A percentile compares a stretch with the other conserved stretches of the same genome.
These are phyloP conservation scores for Rhizomucor miehei DNA, from an alignment of 371 early-diverging fungal species.

Conservation along the genomic window DNA sequence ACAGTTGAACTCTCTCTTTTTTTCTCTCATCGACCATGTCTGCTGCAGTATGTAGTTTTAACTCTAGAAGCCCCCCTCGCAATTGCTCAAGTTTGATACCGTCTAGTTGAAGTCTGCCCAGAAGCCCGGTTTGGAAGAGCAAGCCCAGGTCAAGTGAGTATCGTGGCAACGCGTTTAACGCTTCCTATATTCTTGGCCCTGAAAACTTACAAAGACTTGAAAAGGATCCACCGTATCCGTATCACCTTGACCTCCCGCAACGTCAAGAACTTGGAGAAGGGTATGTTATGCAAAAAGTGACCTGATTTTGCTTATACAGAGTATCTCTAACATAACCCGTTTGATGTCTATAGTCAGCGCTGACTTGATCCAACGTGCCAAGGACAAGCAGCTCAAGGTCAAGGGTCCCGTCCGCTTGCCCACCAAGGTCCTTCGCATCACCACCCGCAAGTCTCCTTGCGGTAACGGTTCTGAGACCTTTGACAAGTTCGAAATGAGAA, in stretches of 20 bases:
- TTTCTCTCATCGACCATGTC: too few species aligned
- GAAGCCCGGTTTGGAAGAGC: slow-evolving; percentile 62
- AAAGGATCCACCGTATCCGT: slow-evolving; percentile 88
- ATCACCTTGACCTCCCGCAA: slow-evolving; percentile 98
- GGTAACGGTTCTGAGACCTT: slow-evolving; percentile 99
- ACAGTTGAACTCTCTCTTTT: too few species aligned
- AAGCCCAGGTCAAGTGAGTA: slow-evolving; percentile 47
- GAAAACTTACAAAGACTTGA: too few species aligned
- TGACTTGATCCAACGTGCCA: slow-evolving; percentile 95
- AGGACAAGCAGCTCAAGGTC: slow-evolving; percentile 97
- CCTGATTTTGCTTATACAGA: too few species aligned
- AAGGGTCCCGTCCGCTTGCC: slow-evolving; percentile 99
- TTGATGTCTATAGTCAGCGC: slow-evolving; percentile 90
- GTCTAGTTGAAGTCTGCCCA: slow-evolving; percentile 26
- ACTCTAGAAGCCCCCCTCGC: too few species aligned
- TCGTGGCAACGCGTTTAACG: neutral
- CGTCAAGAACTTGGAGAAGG: slow-evolving; percentile 97
- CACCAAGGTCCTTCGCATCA: slow-evolving; percentile 97
- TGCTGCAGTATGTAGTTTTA: too few species aligned
- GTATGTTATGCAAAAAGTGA: too few species aligned
- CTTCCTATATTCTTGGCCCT: too few species aligned
- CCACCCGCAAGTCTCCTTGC: slow-evolving; percentile 99
- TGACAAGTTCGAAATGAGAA: slow-evolving; percentile 97
- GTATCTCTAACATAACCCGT: neutral
- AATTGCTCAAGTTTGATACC: too few species aligned